Base-by-base conservation (phyloP, 352 stramenopile genomes). In the Phytophthora capsici region DNA sequence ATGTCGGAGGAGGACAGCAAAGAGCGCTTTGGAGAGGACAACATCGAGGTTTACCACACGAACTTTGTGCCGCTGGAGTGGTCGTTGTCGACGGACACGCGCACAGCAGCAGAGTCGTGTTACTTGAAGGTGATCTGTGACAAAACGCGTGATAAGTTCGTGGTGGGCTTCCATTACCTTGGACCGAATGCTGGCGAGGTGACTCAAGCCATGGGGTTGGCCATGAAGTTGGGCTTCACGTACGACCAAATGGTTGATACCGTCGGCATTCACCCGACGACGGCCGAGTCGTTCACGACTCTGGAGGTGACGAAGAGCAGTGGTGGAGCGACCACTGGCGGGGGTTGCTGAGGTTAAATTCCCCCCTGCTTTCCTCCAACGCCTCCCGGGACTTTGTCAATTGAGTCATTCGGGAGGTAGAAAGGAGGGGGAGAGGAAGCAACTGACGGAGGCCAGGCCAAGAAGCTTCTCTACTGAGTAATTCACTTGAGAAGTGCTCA, bases 151-250 rank as follows among this genome's bases (percentile, higher is more conserved):
- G 76, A 92, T 62, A 84, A 94, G 38, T 84, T 84, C 43, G 96
- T 99, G 5, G 70, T 99, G 52, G 98, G 98, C 49, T 98, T 99
- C 51, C 98, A 99, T 73, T 99, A 98, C 73, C 66, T 99, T n/a
- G 97, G 96, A 32, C 98, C 97, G 16, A 98, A 99, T 66, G 97
- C 97, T 32, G 97, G 98, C 47, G 98, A 99, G 80, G 86, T 98
- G 50, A 97, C 90, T 23, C 93, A 97, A 64, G 87, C 95, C 34
- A 98, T 98, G 66, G 95, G 92, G 16, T 79, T 98, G 20, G 89
- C 94, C 2, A 98, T 99, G 86, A 98, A 98, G 73, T 67, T 98
- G 54, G 90, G 94, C 23, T 91, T 98, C 60, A 99, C 87, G 38
- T 98, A 98, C 73, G 86, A 94, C 38, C 80, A 98, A 73, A 92